Base-by-base conservation (phyloP, 2,329 filamentous ascomycete genomes). In the Clarireedia hainanense region DNA sequence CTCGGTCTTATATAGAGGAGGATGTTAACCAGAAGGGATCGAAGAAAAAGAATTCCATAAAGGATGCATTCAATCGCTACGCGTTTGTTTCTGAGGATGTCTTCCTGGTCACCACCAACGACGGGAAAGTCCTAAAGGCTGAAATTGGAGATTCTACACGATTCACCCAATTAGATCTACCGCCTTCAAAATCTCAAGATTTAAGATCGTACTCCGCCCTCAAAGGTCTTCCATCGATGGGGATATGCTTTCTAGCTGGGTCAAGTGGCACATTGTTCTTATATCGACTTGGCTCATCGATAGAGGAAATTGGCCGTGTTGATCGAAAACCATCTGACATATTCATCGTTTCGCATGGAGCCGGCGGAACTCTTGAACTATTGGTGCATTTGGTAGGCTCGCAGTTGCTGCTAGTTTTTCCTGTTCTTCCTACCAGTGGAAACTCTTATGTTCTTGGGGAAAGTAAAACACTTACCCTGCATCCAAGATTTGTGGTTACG, bases 41-140 rank as follows among this genome's bases (percentile, higher is more conserved):
- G 50, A 68, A 64, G 36, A 70, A 61, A 67, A 80, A 34, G 30
- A 34, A 66, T 65, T 60, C 60, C 17, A 52, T 59, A 3, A 73
- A 70, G 47, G 73, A 80, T 52, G 69, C 72, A 9, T 80, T 88
- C 57, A 79, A 81, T 55, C 76, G 80, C 45, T 90, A 88, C 64
- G 78, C 80, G 24, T 88, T 88, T 56, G 65, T 88, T 3, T 75
- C 75, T 0, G 70, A 78, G 3, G 67, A 74, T 3, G 68, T 71
- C 1, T 65, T 89, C 2, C 68, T 89, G 17, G 73, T 80, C 3
- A 77, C 76, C 0, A 85, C 84, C 0, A 83, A 78, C 0, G 77
- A 79, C 37, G 87, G 87, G 1, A 76, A 77, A 17, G 66, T 89
- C 0, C 72, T 86, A 4, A 60, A 79, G 0, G 77, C 75, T 1